Percentiles rank a stretch among this genome's conserved stretches.
These are phyloP conservation scores for Acacia crassicarpa DNA, from an alignment of 306 rosid species.

Conservation along the genomic window DNA sequence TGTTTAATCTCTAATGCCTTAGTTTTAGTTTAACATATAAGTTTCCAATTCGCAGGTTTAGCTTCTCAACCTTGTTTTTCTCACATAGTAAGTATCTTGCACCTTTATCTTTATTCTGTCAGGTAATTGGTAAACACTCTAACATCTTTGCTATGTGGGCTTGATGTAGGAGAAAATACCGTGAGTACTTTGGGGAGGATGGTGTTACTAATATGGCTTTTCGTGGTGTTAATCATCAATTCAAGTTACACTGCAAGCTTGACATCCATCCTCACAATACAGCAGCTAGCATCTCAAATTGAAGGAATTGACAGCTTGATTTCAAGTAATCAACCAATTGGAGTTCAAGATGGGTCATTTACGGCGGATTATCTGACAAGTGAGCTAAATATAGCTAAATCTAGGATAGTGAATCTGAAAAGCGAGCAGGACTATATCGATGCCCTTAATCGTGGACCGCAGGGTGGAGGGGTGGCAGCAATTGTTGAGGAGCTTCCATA, in stretches of 20 bases:
- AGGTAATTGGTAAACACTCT: constrained; percentile 2
- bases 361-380: constrained; percentile 57
- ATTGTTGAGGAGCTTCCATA: constrained; percentile 90
- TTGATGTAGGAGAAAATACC: constrained; percentile 71
- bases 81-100: constrained; percentile 70
- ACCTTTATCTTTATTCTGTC: constrained; percentile 4
- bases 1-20: constrained; percentile 3
- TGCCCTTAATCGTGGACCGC: constrained; percentile 66
- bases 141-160: constrained; percentile 28
- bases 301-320: constrained; percentile 79
- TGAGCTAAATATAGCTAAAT: constrained; percentile 67
- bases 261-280: constrained; percentile 89
- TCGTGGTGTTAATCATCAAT: constrained; percentile 85
- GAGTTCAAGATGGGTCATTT: constrained; percentile 85
- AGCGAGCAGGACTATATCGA: constrained; percentile 45
- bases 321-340: constrained; percentile 63
- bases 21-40: background rate
- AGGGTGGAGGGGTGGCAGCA: constrained; percentile 75
- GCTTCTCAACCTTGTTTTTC: constrained; percentile 89
- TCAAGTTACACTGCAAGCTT: constrained; percentile 96
- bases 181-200: constrained; percentile 75
- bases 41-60: constrained; percentile 73
- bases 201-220: constrained; percentile 87
- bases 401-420: constrained; percentile 64
- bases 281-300: constrained; percentile 67